Base-by-base conservation (phyloP, 768 basidiomycete species). In the Albatrellus ellisii region DNA sequence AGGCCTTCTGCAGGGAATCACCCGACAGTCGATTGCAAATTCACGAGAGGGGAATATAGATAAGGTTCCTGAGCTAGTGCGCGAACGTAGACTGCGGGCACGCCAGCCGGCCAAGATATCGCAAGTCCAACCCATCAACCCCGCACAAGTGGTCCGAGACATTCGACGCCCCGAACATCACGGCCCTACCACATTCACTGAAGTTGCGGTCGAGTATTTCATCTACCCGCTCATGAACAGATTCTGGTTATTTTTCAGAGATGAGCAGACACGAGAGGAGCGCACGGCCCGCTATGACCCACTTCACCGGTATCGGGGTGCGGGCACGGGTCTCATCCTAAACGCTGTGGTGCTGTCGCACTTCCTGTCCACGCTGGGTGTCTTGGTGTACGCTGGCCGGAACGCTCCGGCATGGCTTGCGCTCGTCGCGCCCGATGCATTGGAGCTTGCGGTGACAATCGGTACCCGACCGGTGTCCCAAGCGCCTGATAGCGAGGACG, bases 161-260 rank as follows among this genome's bases (percentile, higher is more conserved):
- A 14, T 12, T 28, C 36, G 37, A 43, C 26, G 31, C 21, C 27
- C 36, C 14, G 41, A n/a, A 27, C 26, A 22, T 40, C 38, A 26
- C 51, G 53, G 29, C 33, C 29, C n/a, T 36, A 51, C 60, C 24
- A 64, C 70, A 2, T 84, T 81, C 54, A 75, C 73, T 15, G 69
- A 74, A 40, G 62, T 98, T 21, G 89, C 90, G 0, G 85, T 85
- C 0, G 88, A 91, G 54, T 79, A 63, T 60, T 98, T 97, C 62
- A 73, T 95, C 39, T 74, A 79, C 45, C 95, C 95, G 0, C 65
- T 98, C 40, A 73, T 97, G 61, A 83, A 91, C 51, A 75, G 80
- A n/a, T 95, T 98, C 61, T 99, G 91, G 91, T 55, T 70, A n/a
- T 88, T 92, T 62, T 73, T 95, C 34, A 75, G 85, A 6, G 89